Evolutionary conservation across 305 asterid genomes (phyloP), one percentile per base, ranked within the genome.

Genomic region (Plantago lanceolata): DNA sequence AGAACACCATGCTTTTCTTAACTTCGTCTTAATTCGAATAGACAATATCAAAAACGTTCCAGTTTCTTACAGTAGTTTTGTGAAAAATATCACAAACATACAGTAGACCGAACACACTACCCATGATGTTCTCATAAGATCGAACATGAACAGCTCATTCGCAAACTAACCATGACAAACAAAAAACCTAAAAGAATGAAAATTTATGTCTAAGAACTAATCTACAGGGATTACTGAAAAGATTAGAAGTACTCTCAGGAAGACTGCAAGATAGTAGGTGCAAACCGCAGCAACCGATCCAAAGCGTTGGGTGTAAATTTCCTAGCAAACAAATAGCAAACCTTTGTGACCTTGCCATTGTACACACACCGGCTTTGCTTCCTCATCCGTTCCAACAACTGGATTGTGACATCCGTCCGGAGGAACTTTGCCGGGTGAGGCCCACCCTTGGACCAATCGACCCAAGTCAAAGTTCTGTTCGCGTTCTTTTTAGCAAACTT

Each of bases 361-460:
- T 85, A 90, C 44, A 57, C 5, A 49, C 97, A 88, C 21, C 61
- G 66, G 17, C 56, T 43, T 14, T 63, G 77, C n/a, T 57, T 70
- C 65, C 88, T 67, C 78, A 88, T 61, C 58, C 29, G 66, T 43
- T 78, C 63, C 53, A 90, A 59, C 77, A 88, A 63, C 29, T 82
- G 82, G 0, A 71, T 44, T 0, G 84, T 67, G 7, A 88, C 73
- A 7, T 83, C 89, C 0, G 48, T 48, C 17, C 88, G 57, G 6
- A 69, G n/a, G 47, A 74, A 90, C 21, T 63, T 81, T 33, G 79
- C 28, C 0, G 97, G 97, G 66, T 90, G 97, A 12, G 96, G 82
- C 45, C 97, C 97, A 2, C 94, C 92, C 33, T 68, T 58, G 4
- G 96, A 76, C 97, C 97, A 90, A 57, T 90, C 97, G n/a, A 85